Evolutionary conservation across 2,329 filamentous ascomycete genomes (phyloP).

Genomic region (Diplodia scrobiculata): DNA sequence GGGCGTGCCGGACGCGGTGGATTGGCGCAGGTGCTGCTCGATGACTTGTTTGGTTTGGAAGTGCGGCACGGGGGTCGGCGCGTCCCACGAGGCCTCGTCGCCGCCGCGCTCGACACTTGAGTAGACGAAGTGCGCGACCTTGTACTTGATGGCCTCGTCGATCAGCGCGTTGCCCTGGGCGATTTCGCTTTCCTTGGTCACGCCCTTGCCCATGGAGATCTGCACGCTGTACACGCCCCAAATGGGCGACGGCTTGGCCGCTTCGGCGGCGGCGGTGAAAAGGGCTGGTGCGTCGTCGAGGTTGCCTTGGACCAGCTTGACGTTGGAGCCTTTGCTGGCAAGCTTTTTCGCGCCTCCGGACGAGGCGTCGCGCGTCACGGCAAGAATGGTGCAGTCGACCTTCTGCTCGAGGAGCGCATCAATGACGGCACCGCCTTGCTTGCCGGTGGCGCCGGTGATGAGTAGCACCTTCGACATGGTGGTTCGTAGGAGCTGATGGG

Average conservation of each 20-base stretch:
- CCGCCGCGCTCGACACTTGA: slow-evolving; percentile 66
- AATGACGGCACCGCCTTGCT: slow-evolving; percentile 52
- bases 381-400: slow-evolving; percentile 55
- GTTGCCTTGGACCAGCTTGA: slow-evolving; percentile 62
- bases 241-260: slow-evolving; percentile 45
- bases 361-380: slow-evolving; percentile 61
- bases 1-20: slow-evolving; percentile 41
- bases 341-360: slow-evolving; percentile 57
- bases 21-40: slow-evolving; percentile 61
- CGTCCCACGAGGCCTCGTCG: slow-evolving; percentile 54
- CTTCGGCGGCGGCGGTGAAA: slow-evolving; percentile 51
- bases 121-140: slow-evolving; percentile 65
- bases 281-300: slow-evolving; percentile 55
- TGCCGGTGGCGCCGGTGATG: slow-evolving; percentile 51
- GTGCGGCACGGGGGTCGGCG: slow-evolving; percentile 57
- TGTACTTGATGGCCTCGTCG: slow-evolving; percentile 58
- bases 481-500: background rate
- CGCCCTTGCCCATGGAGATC: slow-evolving; percentile 50
- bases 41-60: slow-evolving; percentile 65
- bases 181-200: slow-evolving; percentile 52
- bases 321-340: slow-evolving; percentile 48
- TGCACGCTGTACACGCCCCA: slow-evolving; percentile 67
- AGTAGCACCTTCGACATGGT: slow-evolving; percentile 46
- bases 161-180: slow-evolving; percentile 61
- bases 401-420: slow-evolving; percentile 46